phyloP scores from a whole-genome alignment of 2,329 filamentous ascomycete genomes.

The Penicillium sp. region DNA sequence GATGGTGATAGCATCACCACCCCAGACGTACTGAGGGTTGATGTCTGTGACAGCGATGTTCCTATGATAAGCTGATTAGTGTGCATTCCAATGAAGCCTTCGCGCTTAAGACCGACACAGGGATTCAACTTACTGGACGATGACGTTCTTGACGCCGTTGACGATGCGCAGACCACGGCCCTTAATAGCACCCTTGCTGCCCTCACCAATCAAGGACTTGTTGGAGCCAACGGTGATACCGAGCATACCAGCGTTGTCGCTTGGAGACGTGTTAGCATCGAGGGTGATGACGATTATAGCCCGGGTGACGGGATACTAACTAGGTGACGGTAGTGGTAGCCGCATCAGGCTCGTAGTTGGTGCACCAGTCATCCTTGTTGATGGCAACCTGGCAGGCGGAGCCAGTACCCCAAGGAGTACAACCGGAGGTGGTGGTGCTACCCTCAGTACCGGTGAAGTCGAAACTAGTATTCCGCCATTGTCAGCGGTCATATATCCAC shows the following conservation, averaged over 20 bases:
- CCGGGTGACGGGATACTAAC: not conserved
- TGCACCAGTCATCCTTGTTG: constrained; percentile 10
- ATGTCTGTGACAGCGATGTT: constrained; percentile 12
- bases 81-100: not conserved
- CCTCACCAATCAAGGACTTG: constrained; percentile 10
- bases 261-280: not conserved
- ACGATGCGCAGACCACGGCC: constrained; percentile 9
- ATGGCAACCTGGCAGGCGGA: constrained; percentile 9
- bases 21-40: constrained; percentile 12
- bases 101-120: not conserved
- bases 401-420: constrained; percentile 7
- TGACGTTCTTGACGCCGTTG: constrained; percentile 7
- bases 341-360: constrained; percentile 4
- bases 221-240: constrained; percentile 11
- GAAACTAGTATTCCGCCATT: not conserved
- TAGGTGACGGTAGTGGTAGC: constrained; percentile 6
- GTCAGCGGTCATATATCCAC: not conserved
- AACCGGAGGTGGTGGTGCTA: not conserved
- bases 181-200: constrained; percentile 5
- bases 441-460: constrained; percentile 11
- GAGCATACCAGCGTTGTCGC: constrained; percentile 6
- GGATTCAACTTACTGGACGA: constrained; percentile 3
- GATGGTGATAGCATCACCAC: constrained; percentile 11
- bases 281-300: too few species aligned
- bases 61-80: not conserved